These are phyloP conservation scores for Porcisia hertigi DNA, from an alignment of 208 protist species.

Conservation along the genomic window DNA sequence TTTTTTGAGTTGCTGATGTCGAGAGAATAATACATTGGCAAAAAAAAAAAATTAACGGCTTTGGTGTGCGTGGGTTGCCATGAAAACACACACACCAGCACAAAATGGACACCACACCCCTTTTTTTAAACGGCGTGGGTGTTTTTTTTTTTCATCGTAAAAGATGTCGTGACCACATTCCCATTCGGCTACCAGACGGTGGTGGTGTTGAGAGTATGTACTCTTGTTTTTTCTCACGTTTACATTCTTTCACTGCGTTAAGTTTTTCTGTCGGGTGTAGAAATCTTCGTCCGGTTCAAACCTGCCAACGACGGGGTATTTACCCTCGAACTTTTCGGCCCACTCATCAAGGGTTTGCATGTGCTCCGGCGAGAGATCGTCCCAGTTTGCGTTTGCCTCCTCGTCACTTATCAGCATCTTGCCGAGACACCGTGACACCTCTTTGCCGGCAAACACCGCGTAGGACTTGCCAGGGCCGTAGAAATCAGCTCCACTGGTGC, in stretches of 20 bases:
- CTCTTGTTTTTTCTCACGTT: no score
- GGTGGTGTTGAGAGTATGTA: no score
- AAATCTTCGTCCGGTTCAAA: slow-evolving; percentile 57
- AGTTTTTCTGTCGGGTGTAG: slow-evolving; percentile 37
- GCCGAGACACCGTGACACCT: slow-evolving; percentile 71
- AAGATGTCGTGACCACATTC: no score
- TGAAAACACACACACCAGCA: no score
- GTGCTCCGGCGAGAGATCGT: slow-evolving; percentile 64
- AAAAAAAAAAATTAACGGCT: slow-evolving; percentile 8
- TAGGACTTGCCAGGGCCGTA: slow-evolving; percentile 81
- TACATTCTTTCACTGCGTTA: slow-evolving; percentile 6
- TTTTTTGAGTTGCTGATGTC: no score
- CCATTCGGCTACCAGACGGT: no score
- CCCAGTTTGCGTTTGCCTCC: slow-evolving; percentile 80
- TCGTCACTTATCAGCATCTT: slow-evolving; percentile 83
- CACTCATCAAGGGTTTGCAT: slow-evolving; percentile 73
- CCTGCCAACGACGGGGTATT: slow-evolving; percentile 72
- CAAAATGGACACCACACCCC: no score
- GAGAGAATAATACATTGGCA: background rate
- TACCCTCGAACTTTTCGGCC: slow-evolving; percentile 66
- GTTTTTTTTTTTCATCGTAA: no score
- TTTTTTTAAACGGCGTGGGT: no score
- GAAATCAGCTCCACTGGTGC: slow-evolving; percentile 57
- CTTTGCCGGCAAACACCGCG: slow-evolving; percentile 79
- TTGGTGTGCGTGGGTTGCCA: no score